Base-by-base conservation (phyloP, 352 stramenopile species). In the Thraustotheca clavata region DNA sequence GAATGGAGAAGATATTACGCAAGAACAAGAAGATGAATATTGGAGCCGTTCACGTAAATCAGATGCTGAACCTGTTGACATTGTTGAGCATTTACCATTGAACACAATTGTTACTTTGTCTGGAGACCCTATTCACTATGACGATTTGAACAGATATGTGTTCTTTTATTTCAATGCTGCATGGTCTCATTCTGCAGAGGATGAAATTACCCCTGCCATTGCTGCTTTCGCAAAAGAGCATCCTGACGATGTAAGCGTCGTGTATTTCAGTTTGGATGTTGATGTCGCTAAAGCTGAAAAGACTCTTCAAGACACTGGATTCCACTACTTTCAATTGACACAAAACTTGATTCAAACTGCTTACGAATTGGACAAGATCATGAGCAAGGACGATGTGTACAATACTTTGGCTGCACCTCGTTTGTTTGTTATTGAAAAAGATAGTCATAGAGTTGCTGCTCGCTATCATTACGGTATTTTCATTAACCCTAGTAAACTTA, bases 341-440 rank as follows among this genome's bases (percentile, higher is more conserved):
- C 18, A 11, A 11, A n/a, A 46, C 16, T 40, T 59, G 24, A 7
- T 16, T 35, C 22, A 46, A 35, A 43, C 31, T 3, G 49, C 49
- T 5, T 59, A 59, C 49, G n/a, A 59, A 18, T n/a, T 40, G 32
- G 49, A 59, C 49, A 59, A 59, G 49, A 59, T 49, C 14, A 59
- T 59, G 49, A 59, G 32, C 24, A 59, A 59, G 26, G 49, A 59
- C 31, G 26, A 59, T 12, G 3, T 12, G 4, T n/a, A 29, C 24
- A 59, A 59, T 35, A 59, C 49, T 20, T 35, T 59, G 9, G 49
- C 49, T 16, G 49, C 49, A 4, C 49, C 49, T 11, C 49, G 49
- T 14, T 31, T 59, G 49, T 29, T 59, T 36, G 49, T 59, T 14
- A n/a, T 36, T 35, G 49, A 59, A 24, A 59, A 59, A 35, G 18